Conservation (phyloP, 805 yeast species). For the Wickerhamiella allomyrinae region DNA sequence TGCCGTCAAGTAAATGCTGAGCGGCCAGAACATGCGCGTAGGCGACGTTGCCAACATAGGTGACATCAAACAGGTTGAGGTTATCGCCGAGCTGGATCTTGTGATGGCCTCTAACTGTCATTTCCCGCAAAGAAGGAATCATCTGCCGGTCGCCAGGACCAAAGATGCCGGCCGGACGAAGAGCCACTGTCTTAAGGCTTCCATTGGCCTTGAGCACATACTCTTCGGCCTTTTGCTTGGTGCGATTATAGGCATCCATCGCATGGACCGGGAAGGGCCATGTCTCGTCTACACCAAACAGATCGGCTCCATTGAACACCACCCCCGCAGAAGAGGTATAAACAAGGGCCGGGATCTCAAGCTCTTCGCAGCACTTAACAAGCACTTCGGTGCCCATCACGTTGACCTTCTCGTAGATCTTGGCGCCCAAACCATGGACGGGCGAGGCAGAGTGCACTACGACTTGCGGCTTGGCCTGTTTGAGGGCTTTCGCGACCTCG, state of each 20-base stretch:
- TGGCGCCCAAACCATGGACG: constrained; percentile 73
- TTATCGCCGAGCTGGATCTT: constrained; percentile 92
- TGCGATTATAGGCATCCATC: constrained; percentile 94
- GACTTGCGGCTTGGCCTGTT: constrained; percentile 45
- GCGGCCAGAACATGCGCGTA: constrained; percentile 94
- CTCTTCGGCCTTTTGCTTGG: constrained; percentile 83
- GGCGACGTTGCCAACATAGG: constrained; percentile 97
- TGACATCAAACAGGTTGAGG: constrained; percentile 87
- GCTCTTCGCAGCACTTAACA: constrained; percentile 43
- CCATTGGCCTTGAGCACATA: constrained; percentile 63
- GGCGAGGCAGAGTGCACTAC: constrained; percentile 97
- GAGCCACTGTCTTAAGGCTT: constrained; percentile 60
- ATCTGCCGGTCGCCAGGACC: constrained; percentile 98
- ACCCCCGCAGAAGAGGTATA: constrained; percentile 98
- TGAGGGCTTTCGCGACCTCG: constrained; percentile 54
- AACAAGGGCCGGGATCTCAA: constrained; percentile 49
- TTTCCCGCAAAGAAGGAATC: constrained; percentile 81
- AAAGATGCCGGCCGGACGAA: constrained; percentile 95
- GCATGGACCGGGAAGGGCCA: constrained; percentile 86
- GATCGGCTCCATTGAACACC: constrained; percentile 86
- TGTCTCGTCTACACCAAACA: constrained; percentile 81
- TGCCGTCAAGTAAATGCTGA: constrained; percentile 41
- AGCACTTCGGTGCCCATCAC: constrained; percentile 77
- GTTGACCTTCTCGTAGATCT: constrained; percentile 76
- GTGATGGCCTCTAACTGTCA: constrained; percentile 71